Base-by-base conservation (phyloP, 176 grass and related monocot genomes). In the Musa schizocarpa region DNA sequence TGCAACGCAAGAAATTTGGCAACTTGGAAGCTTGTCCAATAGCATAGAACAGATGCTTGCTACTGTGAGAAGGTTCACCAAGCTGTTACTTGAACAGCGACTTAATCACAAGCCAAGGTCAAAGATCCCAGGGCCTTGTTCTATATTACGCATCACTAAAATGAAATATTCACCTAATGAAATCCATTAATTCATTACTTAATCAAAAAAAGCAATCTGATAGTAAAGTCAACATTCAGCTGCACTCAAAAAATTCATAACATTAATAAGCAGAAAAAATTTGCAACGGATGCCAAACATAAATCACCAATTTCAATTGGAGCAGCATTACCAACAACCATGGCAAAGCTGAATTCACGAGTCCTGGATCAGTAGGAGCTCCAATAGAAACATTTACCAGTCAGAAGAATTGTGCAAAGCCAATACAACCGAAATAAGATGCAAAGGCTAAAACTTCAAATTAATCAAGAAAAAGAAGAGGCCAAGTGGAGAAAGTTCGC, bases 401-500 rank as follows among this genome's bases (percentile, higher is more conserved):
- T 4, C 24, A 43, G 6, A 13, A 17, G 1, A 34, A 13, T 22
- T 68, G 65, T 5, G 34, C 34, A 43, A 43, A 43, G 34, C 34
- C 34, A 68, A 68, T 68, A 68, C 11, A 68, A 34, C 27, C 25
- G 11, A 34, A 48, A 52, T 52, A 8, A 51, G 1, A 52, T 11
- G 19, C 48, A 21, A 52, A 11, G 20, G 14, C 14, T 10, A 52
- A 52, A 51, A 53, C 22, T 11, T 53, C 12, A 10, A 22, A 21
- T 6, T 72, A 23, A 24, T 11, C 11, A 72, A 62, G 25, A 20
- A 23, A 77, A 51, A 12, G 53, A 71, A 54, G 80, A 34, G 16
- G 0, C 55, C 71, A 85, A 19, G 29, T 11, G 63, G 21, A 54
- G 49, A 74, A 22, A 17, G 69, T 3, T 73, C 76, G n/a, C 73